Base-by-base conservation (phyloP, 2,329 filamentous ascomycete species). In the Fusarium chuoi region DNA sequence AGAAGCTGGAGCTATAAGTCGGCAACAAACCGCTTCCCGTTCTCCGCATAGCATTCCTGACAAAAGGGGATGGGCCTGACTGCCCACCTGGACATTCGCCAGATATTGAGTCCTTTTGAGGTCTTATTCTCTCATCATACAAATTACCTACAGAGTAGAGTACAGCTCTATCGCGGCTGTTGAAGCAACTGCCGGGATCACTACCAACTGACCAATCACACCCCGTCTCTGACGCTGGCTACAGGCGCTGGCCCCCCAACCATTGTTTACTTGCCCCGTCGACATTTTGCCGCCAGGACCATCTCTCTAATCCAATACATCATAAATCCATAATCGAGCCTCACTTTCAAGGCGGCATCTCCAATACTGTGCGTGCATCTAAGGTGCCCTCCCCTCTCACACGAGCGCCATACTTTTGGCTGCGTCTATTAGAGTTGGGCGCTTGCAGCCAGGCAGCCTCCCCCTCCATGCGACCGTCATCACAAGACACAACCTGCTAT, bases 171-270 rank as follows among this genome's bases (percentile, higher is more conserved):
- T 54, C 41, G 36, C 39, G 54, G 26, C 57, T 58, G 30, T 60
- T 48, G 24, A 45, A 46, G 26, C 24, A 57, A 65, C 44, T 56
- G 24, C 69, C 46, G 58, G 70, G 63, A 71, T 67, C 39, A 52
- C 33, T 42, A 10, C 14, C 17, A 63, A 58, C 65, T 24, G n/a
- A 39, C 71, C 71, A 74, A 74, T 72, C 63, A 65, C 35, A 17
- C 20, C 13, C 6, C 26, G 24, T 36, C 24, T 56, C 45, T 58
- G 52, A 62, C 71, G 51, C 71, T 49, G 66, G 66, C 49, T 59
- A 49, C 62, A 41, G 65, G 66, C 56, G 65, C 67, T 74, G 71
- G 71, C 71, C 71, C 71, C 68, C 71, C 71, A 74, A 74, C 71
- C 71, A 48, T 60, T 57, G 55, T 65, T 65, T 69, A 71, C 60